Evolutionary conservation across 352 stramenopile species (phyloP).

Genomic region (Phytophthora sp.): DNA sequence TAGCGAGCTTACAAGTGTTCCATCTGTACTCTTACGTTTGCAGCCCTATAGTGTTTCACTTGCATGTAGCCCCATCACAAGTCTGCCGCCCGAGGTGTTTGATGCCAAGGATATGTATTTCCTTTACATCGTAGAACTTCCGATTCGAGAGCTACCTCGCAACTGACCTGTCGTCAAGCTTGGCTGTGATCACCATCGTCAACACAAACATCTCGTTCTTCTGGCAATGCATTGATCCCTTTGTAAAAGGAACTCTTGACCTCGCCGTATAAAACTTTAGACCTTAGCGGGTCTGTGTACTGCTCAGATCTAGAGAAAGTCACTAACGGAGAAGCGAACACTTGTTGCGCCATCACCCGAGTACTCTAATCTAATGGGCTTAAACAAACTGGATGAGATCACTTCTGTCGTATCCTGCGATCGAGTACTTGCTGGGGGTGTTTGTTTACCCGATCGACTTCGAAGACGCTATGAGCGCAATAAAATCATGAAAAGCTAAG

Average conservation of each 20-base stretch:
- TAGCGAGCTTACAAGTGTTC: background rate
- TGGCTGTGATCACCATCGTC: background rate
- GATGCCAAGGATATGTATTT: background rate
- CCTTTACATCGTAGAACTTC: background rate
- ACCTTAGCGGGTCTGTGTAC: background rate
- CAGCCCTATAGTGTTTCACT: background rate
- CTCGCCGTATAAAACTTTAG: background rate
- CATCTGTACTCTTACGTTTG: background rate
- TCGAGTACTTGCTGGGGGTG: no score
- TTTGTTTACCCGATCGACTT: background rate
- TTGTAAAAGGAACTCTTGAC: background rate
- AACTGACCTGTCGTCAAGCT: background rate
- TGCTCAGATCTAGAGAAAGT: background rate
- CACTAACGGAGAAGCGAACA: background rate
- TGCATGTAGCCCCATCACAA: background rate
- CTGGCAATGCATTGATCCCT: background rate
- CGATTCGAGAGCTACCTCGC: background rate
- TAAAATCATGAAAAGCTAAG: background rate
- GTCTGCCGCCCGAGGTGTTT: background rate
- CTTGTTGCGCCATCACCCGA: no score
- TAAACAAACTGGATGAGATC: no score
- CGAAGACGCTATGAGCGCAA: background rate
- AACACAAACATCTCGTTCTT: background rate
- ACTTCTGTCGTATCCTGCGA: no score
- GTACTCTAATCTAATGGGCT: no score